phyloP scores from a whole-genome alignment of 805 yeast genomes.

The Candida palmyrensis region DNA sequence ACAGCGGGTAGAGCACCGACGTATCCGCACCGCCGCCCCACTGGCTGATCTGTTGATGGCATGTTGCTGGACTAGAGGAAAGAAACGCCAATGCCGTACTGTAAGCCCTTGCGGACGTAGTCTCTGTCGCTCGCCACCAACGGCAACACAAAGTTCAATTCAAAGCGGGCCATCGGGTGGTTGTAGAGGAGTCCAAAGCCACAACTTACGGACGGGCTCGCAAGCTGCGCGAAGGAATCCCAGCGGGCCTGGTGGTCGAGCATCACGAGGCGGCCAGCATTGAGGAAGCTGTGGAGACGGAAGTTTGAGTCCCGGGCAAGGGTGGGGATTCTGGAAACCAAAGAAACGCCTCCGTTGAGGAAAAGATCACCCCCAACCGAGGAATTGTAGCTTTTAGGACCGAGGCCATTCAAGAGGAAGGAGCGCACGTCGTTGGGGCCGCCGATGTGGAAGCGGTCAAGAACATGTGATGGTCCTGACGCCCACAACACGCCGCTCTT shows the following conservation, averaged over 20 bases:
- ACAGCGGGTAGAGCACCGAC: too few relatives aligned
- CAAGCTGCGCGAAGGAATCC: constrained; percentile 5
- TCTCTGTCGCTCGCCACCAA: constrained; percentile 41
- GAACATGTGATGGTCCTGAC: constrained; percentile 26
- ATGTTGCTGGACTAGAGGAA: constrained; percentile 37
- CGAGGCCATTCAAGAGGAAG: constrained; percentile 46
- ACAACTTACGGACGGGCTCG: constrained; percentile 23
- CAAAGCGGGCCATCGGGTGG: constrained; percentile 56
- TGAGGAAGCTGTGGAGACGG: constrained; percentile 44
- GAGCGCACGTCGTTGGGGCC: constrained; percentile 58
- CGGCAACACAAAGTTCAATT: constrained; percentile 52
- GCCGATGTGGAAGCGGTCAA: constrained; percentile 54
- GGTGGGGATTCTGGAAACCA: constrained; percentile 40
- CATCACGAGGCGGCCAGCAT: constrained; percentile 42
- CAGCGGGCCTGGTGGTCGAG: constrained; percentile 9
- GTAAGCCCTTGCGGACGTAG: constrained; percentile 46
- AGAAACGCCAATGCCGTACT: constrained; percentile 57
- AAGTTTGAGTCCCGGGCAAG: constrained; percentile 39
- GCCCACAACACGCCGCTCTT: constrained; percentile 31
- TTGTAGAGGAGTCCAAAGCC: constrained; percentile 50
- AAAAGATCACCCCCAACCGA: constrained; percentile 51
- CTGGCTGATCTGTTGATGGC: too few relatives aligned
- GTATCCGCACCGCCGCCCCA: too few relatives aligned
- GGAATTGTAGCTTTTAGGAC: constrained; percentile 47
- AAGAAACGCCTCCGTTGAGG: constrained; percentile 41